phyloP scores from a whole-genome alignment of 371 early-diverging fungal genomes.

The Mucor lusitanicus region DNA sequence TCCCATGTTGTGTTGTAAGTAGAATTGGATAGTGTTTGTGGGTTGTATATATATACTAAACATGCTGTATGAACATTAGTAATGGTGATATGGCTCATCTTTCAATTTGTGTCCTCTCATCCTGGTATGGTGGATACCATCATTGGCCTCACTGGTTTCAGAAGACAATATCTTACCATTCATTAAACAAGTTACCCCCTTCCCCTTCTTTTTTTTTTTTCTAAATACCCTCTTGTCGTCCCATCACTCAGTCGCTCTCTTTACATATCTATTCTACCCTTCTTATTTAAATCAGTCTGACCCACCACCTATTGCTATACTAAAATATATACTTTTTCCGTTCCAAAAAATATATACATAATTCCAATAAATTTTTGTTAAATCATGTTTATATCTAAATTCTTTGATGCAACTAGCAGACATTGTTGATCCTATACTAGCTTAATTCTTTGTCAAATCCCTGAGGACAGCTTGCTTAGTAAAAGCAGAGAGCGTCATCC shows the following conservation, averaged over 20 bases:
- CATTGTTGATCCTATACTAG: no score
- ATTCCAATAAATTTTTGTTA: no score
- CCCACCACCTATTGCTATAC: no score
- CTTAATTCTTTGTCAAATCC: no score
- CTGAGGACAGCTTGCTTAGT: no score
- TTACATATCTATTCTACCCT: background rate
- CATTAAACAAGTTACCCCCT: conserved; percentile 6
- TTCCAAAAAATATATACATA: no score
- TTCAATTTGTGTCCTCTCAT: conserved; percentile 39
- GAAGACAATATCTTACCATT: conserved; percentile 30
- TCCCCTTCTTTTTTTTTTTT: background rate
- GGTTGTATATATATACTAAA: background rate
- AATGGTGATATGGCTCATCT: conserved; percentile 43
- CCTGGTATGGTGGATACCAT: conserved; percentile 26
- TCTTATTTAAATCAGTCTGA: background rate
- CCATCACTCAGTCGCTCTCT: background rate
- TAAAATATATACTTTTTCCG: no score
- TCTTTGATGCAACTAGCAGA: no score
- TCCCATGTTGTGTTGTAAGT: conserved; percentile 50
- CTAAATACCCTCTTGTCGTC: background rate
- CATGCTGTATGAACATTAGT: conserved; percentile 21
- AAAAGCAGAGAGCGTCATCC: no score
- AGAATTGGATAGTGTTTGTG: background rate
- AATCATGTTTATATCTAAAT: no score
- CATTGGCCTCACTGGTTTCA: conserved; percentile 28